Conservation (phyloP, 148 eudicot species). For the Nepenthes mirabilis region DNA sequence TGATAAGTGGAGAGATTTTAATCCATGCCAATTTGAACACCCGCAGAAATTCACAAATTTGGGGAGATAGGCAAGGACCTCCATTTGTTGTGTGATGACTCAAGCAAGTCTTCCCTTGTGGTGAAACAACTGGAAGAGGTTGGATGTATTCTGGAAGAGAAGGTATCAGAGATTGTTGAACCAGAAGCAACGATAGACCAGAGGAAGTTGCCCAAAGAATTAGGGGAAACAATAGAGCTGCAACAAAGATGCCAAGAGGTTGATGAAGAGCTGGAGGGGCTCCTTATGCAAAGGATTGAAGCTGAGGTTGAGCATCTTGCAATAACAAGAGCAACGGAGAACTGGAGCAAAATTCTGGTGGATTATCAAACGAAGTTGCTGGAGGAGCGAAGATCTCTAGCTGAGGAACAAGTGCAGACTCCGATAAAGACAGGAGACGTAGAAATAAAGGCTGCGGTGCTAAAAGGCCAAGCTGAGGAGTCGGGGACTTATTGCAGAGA, state of each 20-base stretch:
- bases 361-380: constrained; percentile 22
- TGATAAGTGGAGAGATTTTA: too few relatives aligned
- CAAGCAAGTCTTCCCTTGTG: constrained; percentile 12
- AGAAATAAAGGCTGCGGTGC: constrained; percentile 20
- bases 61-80: constrained; percentile 53
- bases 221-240: constrained; percentile 6
- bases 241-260: constrained; percentile 17
- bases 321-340: constrained; percentile 27
- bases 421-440: constrained; percentile 11
- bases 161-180: constrained; percentile 26
- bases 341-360: constrained; percentile 15
- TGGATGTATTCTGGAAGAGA: constrained; percentile 19
- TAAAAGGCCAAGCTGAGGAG: constrained; percentile 22
- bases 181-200: constrained; percentile 23
- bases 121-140: constrained; percentile 49
- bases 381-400: constrained; percentile 22
- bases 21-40: too few relatives aligned
- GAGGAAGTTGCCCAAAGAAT: constrained; percentile 9
- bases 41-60: constrained; percentile 63
- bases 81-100: constrained; percentile 19
- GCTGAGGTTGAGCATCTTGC: constrained; percentile 60
- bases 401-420: constrained; percentile 18
- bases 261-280: constrained; percentile 42
- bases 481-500: constrained; percentile 14
- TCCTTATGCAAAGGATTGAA: constrained; percentile 50